These are phyloP conservation scores for Ceratocystis variospora DNA, from an alignment of 2,329 filamentous ascomycete genomes.

Conservation along the genomic window DNA sequence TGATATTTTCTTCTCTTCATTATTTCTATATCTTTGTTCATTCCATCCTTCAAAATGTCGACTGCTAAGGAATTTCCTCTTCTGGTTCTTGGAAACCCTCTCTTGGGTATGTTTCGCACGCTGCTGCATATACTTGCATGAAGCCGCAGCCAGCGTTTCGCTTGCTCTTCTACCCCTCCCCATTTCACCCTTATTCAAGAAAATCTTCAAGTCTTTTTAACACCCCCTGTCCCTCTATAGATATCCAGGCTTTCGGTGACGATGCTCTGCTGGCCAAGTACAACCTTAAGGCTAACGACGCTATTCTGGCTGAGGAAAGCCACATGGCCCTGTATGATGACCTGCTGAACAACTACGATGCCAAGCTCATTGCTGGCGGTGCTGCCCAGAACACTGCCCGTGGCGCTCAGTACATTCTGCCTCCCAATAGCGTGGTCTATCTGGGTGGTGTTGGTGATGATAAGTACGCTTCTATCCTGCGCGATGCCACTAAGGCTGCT, in stretches of 20 bases:
- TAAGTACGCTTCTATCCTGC: conserved; percentile 83
- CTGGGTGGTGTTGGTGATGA: conserved; percentile 89
- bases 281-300: conserved; percentile 85
- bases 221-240: conserved; percentile 30
- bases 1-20: background rate
- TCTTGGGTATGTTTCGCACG: conserved; percentile 57
- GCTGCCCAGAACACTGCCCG: conserved; percentile 96
- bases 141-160: background rate
- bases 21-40: background rate
- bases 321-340: conserved; percentile 87
- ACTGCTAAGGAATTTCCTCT: conserved; percentile 69
- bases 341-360: conserved; percentile 78
- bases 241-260: conserved; percentile 82
- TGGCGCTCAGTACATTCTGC: conserved; percentile 91
- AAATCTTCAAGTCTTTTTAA: conserved; percentile 3
- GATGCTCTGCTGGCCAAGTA: conserved; percentile 84
- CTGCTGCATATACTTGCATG: background rate
- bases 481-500: conserved; percentile 71
- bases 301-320: conserved; percentile 87
- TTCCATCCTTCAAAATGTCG: conserved; percentile 44
- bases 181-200: background rate
- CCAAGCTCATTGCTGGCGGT: conserved; percentile 88
- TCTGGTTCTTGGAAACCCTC: conserved; percentile 90
- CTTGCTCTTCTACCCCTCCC: background rate
- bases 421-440: conserved; percentile 79